Evolutionary conservation across 139 green algal species (phyloP), one percentile per base, ranked within the genome.

Genomic region (Desmodesmus armatus): DNA sequence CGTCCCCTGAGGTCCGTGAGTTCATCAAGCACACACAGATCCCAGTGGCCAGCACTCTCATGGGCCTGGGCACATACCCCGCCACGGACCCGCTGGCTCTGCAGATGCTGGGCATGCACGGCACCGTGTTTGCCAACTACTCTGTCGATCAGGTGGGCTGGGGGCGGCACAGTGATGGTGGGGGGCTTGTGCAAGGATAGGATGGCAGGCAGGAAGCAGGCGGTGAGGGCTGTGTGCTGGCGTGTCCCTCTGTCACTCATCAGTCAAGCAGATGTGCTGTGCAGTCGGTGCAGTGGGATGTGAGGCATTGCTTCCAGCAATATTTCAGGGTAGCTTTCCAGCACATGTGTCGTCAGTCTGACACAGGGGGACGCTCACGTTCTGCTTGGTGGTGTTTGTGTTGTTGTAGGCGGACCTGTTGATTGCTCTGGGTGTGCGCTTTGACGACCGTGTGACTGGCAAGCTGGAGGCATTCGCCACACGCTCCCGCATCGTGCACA

Each of bases 21-120:
- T 97, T 99, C 88, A 93, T 95, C 29, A 11, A 63, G 5, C 83
- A 75, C 33, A 98, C 94, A 0, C 94, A 93, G 75, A 96, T 98
- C 65, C 98, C 98, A 7, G 93, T 99, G 27, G 92, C 93, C 0
- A 90, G 93, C 39, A 99, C 98, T 1, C 93, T 99, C 51, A 99
- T 99, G 98, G 88, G 95, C 49, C 92, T 99, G 40, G 96, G 96
- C 23, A 78, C 89, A 63, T 98, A 92, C 86, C 90, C 89, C 13
- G 82, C 86, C 44, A 58, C 75, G 35, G 83, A 95, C 77, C 78
- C 85, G 3, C 85, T 96, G 62, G 87, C 91, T 33, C 90, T 98
- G 43, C 90, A 95, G 85, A 99, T 99, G 98, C 94, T 99, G 55
- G 98, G 97, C 86, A 99, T 99, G 97, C 98, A 99, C 88, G 97